Conservation (phyloP, 768 basidiomycete species). For the Boletus rex-veris region DNA sequence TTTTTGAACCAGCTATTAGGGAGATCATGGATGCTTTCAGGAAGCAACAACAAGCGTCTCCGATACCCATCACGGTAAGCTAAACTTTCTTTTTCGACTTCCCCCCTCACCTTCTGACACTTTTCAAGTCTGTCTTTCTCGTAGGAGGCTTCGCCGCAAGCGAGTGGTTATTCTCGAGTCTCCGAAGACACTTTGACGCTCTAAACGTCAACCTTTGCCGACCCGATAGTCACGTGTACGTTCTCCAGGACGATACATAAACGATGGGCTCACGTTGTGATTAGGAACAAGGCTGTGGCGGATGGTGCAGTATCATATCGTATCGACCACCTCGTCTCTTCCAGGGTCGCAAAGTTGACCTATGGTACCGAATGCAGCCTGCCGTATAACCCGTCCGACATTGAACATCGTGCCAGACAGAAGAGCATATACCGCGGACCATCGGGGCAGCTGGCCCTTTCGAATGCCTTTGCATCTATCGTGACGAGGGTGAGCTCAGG, state of each 20-base stretch:
- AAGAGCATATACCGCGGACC: conserved; percentile 32
- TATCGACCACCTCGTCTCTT: conserved; percentile 47
- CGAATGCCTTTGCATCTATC: conserved; percentile 42
- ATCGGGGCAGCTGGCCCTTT: conserved; percentile 38
- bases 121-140: conserved; percentile 39
- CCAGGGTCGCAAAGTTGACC: conserved; percentile 45
- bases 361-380: conserved; percentile 44
- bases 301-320: conserved; percentile 45
- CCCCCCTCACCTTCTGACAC: background rate
- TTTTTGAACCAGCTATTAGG: conserved; percentile 45
- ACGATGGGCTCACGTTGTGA: conserved; percentile 9
- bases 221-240: conserved; percentile 55
- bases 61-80: conserved; percentile 33
- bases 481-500: conserved; percentile 35
- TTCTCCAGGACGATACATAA: background rate
- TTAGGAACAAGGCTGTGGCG: conserved; percentile 49
- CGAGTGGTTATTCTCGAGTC: conserved; percentile 44
- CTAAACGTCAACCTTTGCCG: conserved; percentile 42
- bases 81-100: background rate
- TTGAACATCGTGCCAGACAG: conserved; percentile 40
- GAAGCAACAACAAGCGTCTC: conserved; percentile 30
- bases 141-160: conserved; percentile 55
- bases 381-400: conserved; percentile 32
- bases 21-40: conserved; percentile 36
- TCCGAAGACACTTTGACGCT: conserved; percentile 37